A percentile compares a stretch with the other conserved stretches of the same genome.
phyloP scores from a whole-genome alignment of 2,329 filamentous ascomycete species.

The Cladosporium sp. region DNA sequence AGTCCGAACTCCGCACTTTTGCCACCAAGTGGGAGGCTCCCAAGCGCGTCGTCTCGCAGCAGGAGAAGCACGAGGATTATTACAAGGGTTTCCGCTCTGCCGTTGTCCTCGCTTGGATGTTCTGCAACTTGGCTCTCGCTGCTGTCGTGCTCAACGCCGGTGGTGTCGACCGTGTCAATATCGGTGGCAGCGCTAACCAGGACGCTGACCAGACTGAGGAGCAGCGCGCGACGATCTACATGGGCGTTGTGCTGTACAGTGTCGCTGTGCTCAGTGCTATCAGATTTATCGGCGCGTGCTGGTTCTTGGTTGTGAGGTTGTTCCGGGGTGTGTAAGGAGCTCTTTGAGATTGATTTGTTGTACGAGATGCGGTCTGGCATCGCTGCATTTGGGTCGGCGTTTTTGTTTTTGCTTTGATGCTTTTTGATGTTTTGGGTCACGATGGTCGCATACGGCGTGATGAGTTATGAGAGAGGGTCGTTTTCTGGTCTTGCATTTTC shows the following conservation, averaged over 20 bases:
- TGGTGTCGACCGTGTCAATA: conserved; percentile 55
- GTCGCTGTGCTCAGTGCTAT: conserved; percentile 80
- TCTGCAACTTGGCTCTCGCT: conserved; percentile 84
- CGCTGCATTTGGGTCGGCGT: conserved; percentile 9
- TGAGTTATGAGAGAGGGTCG: conserved; percentile 1
- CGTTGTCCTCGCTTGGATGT: conserved; percentile 93
- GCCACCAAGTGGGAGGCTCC: conserved; percentile 69
- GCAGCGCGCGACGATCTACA: conserved; percentile 71
- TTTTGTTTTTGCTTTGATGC: conserved; percentile 23
- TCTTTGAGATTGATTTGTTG: not conserved
- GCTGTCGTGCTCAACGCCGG: conserved; percentile 84
- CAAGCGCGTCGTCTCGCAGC: conserved; percentile 56
- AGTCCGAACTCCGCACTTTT: conserved; percentile 74
- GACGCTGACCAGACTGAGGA: conserved; percentile 45
- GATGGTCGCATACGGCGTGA: not conserved
- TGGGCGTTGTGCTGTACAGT: conserved; percentile 82
- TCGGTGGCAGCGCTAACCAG: conserved; percentile 25
- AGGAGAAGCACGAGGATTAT: conserved; percentile 92
- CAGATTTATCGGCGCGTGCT: conserved; percentile 81
- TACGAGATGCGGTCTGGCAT: conserved; percentile 8
- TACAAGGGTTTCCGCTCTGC: conserved; percentile 93
- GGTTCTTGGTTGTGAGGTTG: conserved; percentile 87
- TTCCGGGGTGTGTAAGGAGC: conserved; percentile 54
- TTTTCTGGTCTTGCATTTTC: too few relatives aligned
- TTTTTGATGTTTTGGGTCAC: not conserved